Evolutionary conservation across 495 filamentous ascomycete species (phyloP).

Genomic region (Penicillium pulvis): DNA sequence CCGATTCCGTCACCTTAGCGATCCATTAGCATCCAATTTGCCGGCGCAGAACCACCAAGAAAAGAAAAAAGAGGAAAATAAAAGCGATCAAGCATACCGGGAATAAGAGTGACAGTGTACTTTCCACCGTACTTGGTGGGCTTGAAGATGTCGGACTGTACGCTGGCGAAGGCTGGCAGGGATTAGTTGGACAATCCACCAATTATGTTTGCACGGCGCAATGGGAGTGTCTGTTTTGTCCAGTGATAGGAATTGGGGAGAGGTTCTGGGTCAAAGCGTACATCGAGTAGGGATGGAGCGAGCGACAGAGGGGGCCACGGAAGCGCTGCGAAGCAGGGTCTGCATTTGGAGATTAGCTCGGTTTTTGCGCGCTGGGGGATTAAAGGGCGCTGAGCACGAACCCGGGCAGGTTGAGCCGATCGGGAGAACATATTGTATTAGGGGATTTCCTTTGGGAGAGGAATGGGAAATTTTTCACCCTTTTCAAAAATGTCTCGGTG

Average conservation of each 20-base stretch:
- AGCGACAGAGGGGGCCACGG: constrained; percentile 36
- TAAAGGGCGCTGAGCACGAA: constrained; percentile 11
- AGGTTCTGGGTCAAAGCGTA: constrained; percentile 29
- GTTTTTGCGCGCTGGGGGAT: constrained; percentile 6
- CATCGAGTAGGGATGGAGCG: constrained; percentile 45
- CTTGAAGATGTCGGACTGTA: constrained; percentile 91
- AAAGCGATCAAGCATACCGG: constrained; percentile 56
- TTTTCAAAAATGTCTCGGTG: not conserved
- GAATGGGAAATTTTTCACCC: not conserved
- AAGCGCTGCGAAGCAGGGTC: constrained; percentile 47
- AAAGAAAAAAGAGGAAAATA: not conserved
- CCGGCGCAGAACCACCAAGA: not conserved
- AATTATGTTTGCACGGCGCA: constrained; percentile 4
- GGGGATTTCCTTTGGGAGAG: constrained; percentile 11
- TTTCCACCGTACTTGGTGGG: constrained; percentile 99
- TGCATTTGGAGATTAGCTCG: constrained; percentile 24
- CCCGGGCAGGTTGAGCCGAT: constrained; percentile 34
- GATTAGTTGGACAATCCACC: not conserved
- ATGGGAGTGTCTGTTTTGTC: not conserved
- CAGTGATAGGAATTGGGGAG: not conserved
- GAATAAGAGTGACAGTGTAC: constrained; percentile 98
- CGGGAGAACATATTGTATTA: constrained; percentile 29
- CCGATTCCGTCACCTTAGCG: constrained; percentile 90
- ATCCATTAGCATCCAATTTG: not conserved
- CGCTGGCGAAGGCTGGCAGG: constrained; percentile 62